Conservation (phyloP, 1,139 yeast species). For the Sugiyamaella pinicola region DNA sequence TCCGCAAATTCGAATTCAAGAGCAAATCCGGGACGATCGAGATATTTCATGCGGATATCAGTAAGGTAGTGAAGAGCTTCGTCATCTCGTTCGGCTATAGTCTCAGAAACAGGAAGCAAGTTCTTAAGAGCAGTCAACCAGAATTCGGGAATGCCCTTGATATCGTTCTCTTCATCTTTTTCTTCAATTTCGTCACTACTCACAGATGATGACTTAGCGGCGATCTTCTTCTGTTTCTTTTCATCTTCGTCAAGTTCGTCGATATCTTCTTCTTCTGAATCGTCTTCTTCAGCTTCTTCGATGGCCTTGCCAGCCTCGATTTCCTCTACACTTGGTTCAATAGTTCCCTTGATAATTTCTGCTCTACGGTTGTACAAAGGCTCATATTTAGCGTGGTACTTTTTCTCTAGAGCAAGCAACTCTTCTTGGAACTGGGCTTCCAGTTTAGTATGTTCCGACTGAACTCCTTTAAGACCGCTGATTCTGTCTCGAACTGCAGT, state of each 20-base stretch:
- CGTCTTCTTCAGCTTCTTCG: conserved; percentile 49
- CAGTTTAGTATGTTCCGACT: conserved; percentile 74
- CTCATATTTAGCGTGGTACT: conserved; percentile 68
- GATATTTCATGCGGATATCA: conserved; percentile 80
- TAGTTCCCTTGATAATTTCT: conserved; percentile 67
- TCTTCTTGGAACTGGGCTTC: conserved; percentile 93
- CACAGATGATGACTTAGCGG: conserved; percentile 31
- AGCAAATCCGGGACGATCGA: conserved; percentile 87
- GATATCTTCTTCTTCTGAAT: conserved; percentile 51
- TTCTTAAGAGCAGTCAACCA: conserved; percentile 97
- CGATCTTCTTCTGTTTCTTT: conserved; percentile 39
- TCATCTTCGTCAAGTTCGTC: conserved; percentile 52
- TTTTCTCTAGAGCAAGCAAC: conserved; percentile 81
- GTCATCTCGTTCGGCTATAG: conserved; percentile 87
- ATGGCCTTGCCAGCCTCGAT: conserved; percentile 73
- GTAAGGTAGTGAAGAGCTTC: conserved; percentile 71
- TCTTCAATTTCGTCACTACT: conserved; percentile 42
- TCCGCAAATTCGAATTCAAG: conserved; percentile 76
- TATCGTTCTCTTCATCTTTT: conserved; percentile 49
- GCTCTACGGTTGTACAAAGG: conserved; percentile 80
- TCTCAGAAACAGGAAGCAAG: conserved; percentile 76
- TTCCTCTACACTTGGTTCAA: conserved; percentile 79
- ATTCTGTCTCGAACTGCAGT: conserved; percentile 73
- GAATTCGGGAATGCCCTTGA: conserved; percentile 85
- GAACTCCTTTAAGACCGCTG: conserved; percentile 81